Evolutionary conservation across 2,329 filamentous ascomycete species (phyloP), one percentile per base, ranked within the genome.

Genomic region (Emydomyces testavorans): DNA sequence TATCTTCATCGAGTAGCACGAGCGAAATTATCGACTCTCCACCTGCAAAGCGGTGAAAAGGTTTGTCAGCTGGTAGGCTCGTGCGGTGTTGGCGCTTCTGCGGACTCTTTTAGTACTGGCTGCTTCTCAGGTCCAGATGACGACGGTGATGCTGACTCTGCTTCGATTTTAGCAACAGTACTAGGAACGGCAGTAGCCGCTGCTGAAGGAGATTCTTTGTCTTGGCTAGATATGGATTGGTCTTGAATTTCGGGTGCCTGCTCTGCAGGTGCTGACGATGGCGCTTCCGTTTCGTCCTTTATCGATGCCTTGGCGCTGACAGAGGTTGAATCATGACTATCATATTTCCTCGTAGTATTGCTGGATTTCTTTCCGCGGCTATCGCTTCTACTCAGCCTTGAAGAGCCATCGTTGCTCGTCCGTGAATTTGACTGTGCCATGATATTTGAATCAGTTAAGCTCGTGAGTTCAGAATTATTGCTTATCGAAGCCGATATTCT

Each of bases 341-440:
- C 40, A 20, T 29, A 58, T 35, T 57, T 58, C 16, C 62, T 54
- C 15, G 67, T 48, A 8, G 65, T 58, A 50, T 62, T 66, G 44
- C 65, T 66, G 61, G 61, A 65, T 52, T 63, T 54, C 54, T 66
- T 39, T 24, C 21, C 32, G 32, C 13, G 18, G 35, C 31, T 39
- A 24, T 32, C 23, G 24, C 20, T 45, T 24, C 35, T 38, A 24
- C 26, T 40, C 20, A 18, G 2, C 7, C 16, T 61, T 0, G 56
- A 42, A 15, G 20, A 15, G 8, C 24, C 24, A 21, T 46, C 32
- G 10, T 20, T 20, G 32, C 42, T 37, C 16, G 32, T 29, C 7
- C 10, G 43, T 7, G 43, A 29, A 29, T 7, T n/a, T 5, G 21
- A 16, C 16, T 38, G 34, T n/a, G 61, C 59, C 2, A 35, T 35